Base-by-base conservation (phyloP, 805 yeast genomes). In the Yamadazyma olivae region DNA sequence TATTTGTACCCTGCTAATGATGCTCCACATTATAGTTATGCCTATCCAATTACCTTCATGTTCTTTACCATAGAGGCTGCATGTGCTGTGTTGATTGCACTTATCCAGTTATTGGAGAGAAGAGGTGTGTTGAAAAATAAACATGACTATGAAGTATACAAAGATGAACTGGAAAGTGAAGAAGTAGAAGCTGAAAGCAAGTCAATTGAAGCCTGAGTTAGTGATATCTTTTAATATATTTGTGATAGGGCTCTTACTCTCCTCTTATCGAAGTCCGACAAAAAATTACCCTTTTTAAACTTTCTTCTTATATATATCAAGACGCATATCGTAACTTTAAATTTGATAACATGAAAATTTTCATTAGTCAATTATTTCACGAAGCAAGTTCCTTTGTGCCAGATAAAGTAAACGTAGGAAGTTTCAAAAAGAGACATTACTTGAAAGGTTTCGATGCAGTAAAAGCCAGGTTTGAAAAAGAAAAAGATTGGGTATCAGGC, bases 21-120 rank as follows among this genome's bases (percentile, higher is more conserved):
- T n/a, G 66, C 67, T 2, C 67, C 67, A 17, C 44, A 42, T 30
- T 61, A 57, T 41, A 49, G 47, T 15, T 47, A 50, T 23, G 67
- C 64, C 17, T 61, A 61, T 36, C 62, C 61, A 5, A 50, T 45
- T 19, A 44, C 53, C 15, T 56, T 50, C 44, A 17, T 34, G 36
- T 30, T 29, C 35, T 33, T 44, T 46, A 20, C 46, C 44, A 6
- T 41, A 15, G 45, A 54, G 40, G 44, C 54, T 15, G 36, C 42
- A 23, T 42, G 49, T 13, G 55, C 54, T 3, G 36, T 53, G 31
- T 21, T 21, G 3, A 34, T 33, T 23, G 42, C 33, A 8, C 9
- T n/a, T 5, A 27, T 39, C 12, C 33, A 34, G 17, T 9, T 23
- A 3, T 15, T 39, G 6, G 42, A 39, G 27, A 34, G 24, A 17